Evolutionary conservation across 495 filamentous ascomycete species (phyloP), one percentile per base, ranked within the genome.

Genomic region (Xylaria intraflava): DNA sequence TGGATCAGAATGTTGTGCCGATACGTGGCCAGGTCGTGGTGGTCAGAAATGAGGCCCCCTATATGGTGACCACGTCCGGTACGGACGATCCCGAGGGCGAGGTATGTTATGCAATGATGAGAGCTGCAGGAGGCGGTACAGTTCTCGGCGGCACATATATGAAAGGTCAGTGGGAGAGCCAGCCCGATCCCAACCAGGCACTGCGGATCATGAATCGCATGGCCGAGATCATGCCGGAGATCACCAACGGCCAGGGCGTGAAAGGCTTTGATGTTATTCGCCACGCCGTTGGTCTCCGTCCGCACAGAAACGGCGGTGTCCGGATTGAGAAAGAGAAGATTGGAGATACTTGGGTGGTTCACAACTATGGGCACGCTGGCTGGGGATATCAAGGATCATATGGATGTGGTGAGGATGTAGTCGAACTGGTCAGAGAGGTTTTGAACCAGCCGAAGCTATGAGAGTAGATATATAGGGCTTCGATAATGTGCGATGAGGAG

Each of bases 341-440:
- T 19, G 85, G 78, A n/a, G 76, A 62, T 24, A 75, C 81, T 0
- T 82, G 78, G 71, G 82, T 95, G 9, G 89, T 99, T 55, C 93
- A 99, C 65, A 92, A 95, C 59, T 99, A 99, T 65, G 94, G 94
- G 9, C 92, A 96, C 73, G 90, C 88, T 0, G 93, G 93, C 0
- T 96, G 90, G 75, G 93, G 84, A 50, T 90, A 96, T 62, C 93
- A 99, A 67, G 80, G 83, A 22, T 87, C 83, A 16, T 99, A 88
- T 68, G 93, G 93, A 1, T 90, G 88, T 70, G 83, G 90, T 0
- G 70, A 83, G 58, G 74, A 78, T 42, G 86, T 83, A 0, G 78
- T 86, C 23, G 77, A 76, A 59, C 67, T 96, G 65, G 88, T 95
- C 16, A 79, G 85, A 36, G 83, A 87, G 61, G 55, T 72, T 19